These are phyloP conservation scores for Fusarium miscanthi DNA, from an alignment of 2,329 filamentous ascomycete genomes.

Conservation along the genomic window DNA sequence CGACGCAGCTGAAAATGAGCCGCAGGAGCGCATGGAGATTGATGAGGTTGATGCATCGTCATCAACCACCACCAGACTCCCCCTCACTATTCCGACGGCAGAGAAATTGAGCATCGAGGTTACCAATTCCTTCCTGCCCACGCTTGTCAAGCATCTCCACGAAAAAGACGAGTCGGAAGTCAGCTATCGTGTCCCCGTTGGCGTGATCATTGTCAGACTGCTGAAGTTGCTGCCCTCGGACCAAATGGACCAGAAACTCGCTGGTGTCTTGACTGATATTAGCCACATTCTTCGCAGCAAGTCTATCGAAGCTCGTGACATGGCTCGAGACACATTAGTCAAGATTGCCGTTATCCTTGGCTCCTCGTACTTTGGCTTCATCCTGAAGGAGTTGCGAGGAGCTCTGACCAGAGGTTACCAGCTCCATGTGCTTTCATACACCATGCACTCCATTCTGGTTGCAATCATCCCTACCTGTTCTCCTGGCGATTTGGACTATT, in stretches of 20 bases:
- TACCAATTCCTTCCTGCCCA: constrained; percentile 78
- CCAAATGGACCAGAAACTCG: constrained; percentile 78
- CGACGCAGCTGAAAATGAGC: constrained; percentile 59
- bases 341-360: constrained; percentile 87
- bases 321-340: constrained; percentile 87
- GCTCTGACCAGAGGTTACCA: constrained; percentile 90
- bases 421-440: constrained; percentile 93
- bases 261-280: constrained; percentile 88
- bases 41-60: constrained; percentile 47
- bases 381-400: constrained; percentile 89
- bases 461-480: constrained; percentile 76
- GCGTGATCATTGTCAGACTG: constrained; percentile 88
- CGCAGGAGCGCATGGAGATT: constrained; percentile 57
- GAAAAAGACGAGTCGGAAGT: constrained; percentile 96
- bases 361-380: constrained; percentile 85
- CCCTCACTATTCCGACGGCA: constrained; percentile 72
- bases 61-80: constrained; percentile 59
- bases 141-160: constrained; percentile 85
- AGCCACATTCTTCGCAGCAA: constrained; percentile 93
- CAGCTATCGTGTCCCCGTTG: constrained; percentile 90
- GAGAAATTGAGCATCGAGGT: constrained; percentile 79
- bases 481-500: constrained; percentile 90
- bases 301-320: constrained; percentile 87
- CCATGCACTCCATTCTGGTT: constrained; percentile 90
- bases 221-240: constrained; percentile 81